Evolutionary conservation across 2,329 filamentous ascomycete genomes (phyloP), one percentile per base, ranked within the genome.

Genomic region (Neoscytalidium dimidiatum): DNA sequence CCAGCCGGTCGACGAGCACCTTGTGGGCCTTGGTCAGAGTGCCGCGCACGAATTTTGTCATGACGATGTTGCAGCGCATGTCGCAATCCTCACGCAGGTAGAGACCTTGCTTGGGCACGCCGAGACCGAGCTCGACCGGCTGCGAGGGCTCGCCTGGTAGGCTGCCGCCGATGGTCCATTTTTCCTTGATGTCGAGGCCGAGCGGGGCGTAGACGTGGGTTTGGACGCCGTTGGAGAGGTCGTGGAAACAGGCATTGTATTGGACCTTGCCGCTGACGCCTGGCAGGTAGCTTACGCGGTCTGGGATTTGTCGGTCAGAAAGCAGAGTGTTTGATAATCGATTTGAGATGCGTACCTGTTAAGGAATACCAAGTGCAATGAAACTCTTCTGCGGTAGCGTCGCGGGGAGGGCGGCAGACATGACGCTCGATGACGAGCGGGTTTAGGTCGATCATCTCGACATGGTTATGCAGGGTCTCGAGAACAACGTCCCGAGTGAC

Each of bases 11-110:
- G 44, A 61, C 41, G 41, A 61, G 57, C n/a, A 49, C 57, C 28
- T 82, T 84, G 71, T 96, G 92, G 0, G 91, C 86, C 72, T 90
- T 91, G 71, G 91, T 91, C 51, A 96, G 83, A 14, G 91, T 95
- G 78, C 88, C 91, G 82, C 91, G 94, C 66, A 96, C 90, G 72
- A 96, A 96, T 7, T 81, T 79, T 0, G 88, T 84, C 80, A 95
- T 85, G 67, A 95, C 81, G 65, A 92, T 80, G 71, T 93, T 94
- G 80, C 92, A 96, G 65, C 85, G 85, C 82, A 96, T 88, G 68
- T 92, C 89, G 56, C 95, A 89, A 69, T 96, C 92, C 80, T 96
- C 92, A n/a, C 90, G 84, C 46, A 96, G 80, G 73, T 93, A 96
- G 13, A 96, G 80, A 0, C 92, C 92, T 44, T 86, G 81, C 23